Evolutionary conservation across 163 green algal genomes (phyloP).

Genomic region (Smithsoniella earleae): DNA sequence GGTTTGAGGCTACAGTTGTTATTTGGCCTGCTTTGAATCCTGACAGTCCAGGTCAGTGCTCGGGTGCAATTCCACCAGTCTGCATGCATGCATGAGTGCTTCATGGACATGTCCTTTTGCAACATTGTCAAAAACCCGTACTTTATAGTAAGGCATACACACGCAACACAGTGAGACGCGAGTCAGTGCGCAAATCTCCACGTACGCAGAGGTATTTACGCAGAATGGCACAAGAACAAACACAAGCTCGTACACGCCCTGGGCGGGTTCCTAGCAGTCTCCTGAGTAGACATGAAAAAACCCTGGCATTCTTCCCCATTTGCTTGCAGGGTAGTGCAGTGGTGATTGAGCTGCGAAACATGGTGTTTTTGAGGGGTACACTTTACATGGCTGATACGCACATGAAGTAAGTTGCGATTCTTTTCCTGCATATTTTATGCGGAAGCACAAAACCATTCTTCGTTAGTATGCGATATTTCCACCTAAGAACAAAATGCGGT

Average conservation of each 20-base stretch:
- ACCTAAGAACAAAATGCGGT: not conserved
- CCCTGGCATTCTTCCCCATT: slow-evolving; percentile 2
- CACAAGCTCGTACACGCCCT: not conserved
- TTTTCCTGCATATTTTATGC: not conserved
- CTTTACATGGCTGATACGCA: slow-evolving; percentile 7
- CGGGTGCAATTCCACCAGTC: no score
- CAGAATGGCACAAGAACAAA: not conserved
- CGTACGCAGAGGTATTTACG: not conserved
- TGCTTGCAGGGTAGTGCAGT: slow-evolving; percentile 1
- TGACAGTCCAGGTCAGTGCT: no score
- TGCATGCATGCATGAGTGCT: no score
- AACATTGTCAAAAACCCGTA: no score
- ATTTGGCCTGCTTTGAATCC: no score
- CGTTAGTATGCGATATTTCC: no score
- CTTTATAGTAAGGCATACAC: no score
- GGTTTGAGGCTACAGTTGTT: no score
- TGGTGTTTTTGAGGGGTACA: not conserved
- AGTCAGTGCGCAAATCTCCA: not conserved
- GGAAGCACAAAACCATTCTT: not conserved
- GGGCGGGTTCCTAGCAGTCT: not conserved
- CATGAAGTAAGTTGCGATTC: slow-evolving; percentile 13
- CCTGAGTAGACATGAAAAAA: slow-evolving; percentile 20
- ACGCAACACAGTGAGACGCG: not conserved
- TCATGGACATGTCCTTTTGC: no score
- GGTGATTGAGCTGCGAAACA: slow-evolving; percentile 15